These are phyloP conservation scores for Tricholoma sp. DNA, from an alignment of 768 basidiomycete genomes.

Conservation along the genomic window DNA sequence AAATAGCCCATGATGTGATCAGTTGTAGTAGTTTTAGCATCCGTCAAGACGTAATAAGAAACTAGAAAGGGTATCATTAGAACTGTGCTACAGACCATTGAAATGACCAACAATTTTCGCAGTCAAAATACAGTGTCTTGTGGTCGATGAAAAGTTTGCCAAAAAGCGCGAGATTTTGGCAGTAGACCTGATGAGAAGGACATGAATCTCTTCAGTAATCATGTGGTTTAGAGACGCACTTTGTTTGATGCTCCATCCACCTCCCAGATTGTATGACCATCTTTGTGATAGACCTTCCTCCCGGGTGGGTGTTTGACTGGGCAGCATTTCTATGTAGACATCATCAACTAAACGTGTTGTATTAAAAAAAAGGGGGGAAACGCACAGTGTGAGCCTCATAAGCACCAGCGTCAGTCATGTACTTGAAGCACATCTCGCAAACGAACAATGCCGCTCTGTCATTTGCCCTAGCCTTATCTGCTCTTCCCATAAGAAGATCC, in stretches of 20 bases:
- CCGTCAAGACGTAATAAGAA: constrained; percentile 89
- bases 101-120: constrained; percentile 65
- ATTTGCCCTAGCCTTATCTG: constrained; percentile 41
- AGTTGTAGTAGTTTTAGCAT: constrained; percentile 65
- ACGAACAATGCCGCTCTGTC: constrained; percentile 68
- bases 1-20: constrained; percentile 79
- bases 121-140: constrained; percentile 91
- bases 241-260: constrained; percentile 67
- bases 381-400: constrained; percentile 71
- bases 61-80: constrained; percentile 40
- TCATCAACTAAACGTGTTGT: not conserved
- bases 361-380: not conserved
- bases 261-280: constrained; percentile 90
- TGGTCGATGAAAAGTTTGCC: constrained; percentile 99
- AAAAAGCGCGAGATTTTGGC: constrained; percentile 92
- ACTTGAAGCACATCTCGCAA: constrained; percentile 95
- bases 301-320: constrained; percentile 74
- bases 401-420: constrained; percentile 69
- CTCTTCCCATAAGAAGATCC: constrained; percentile 62
- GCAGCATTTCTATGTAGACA: constrained; percentile 56
- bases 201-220: constrained; percentile 3
- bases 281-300: constrained; percentile 82
- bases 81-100: not conserved
- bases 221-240: not conserved
- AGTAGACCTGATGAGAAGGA: constrained; percentile 65